phyloP scores from a whole-genome alignment of 2,329 filamentous ascomycete genomes.

The Podosphaera fusca region DNA sequence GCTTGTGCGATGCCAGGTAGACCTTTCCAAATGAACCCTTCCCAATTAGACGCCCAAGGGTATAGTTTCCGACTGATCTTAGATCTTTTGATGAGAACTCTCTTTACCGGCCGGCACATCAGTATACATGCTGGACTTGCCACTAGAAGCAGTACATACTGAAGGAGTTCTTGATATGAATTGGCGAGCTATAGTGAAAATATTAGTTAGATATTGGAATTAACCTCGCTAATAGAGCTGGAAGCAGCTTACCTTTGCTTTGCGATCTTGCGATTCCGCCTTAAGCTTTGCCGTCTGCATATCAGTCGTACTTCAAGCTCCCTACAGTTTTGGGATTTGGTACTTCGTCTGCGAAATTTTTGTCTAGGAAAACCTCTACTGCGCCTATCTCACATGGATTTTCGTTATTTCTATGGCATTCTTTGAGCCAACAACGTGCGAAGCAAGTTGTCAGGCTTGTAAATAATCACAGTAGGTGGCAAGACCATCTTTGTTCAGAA shows the following conservation, averaged over 20 bases:
- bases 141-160: too few species aligned
- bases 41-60: slow-evolving; percentile 72
- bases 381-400: too few species aligned
- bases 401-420: too few species aligned
- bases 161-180: slow-evolving; percentile 69
- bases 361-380: too few species aligned
- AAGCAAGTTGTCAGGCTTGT: too few species aligned
- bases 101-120: slow-evolving; percentile 23
- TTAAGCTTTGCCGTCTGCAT: slow-evolving; percentile 28
- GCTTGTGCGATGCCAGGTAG: slow-evolving; percentile 85
- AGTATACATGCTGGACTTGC: too few species aligned
- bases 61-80: slow-evolving; percentile 84
- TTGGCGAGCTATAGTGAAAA: slow-evolving; percentile 51
- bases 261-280: slow-evolving; percentile 34
- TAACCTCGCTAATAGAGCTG: background rate
- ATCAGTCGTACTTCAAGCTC: slow-evolving; percentile 8
- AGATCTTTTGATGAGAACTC: slow-evolving; percentile 88
- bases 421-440: too few species aligned
- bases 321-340: too few species aligned
- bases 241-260: slow-evolving; percentile 29
- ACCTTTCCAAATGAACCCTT: slow-evolving; percentile 98
- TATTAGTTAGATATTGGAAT: slow-evolving; percentile 15
- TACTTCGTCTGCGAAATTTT: too few species aligned
- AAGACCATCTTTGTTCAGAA: too few species aligned
- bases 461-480: too few species aligned